These are phyloP conservation scores for Yarrowia bubula DNA, from an alignment of 805 yeast genomes.

Conservation along the genomic window DNA sequence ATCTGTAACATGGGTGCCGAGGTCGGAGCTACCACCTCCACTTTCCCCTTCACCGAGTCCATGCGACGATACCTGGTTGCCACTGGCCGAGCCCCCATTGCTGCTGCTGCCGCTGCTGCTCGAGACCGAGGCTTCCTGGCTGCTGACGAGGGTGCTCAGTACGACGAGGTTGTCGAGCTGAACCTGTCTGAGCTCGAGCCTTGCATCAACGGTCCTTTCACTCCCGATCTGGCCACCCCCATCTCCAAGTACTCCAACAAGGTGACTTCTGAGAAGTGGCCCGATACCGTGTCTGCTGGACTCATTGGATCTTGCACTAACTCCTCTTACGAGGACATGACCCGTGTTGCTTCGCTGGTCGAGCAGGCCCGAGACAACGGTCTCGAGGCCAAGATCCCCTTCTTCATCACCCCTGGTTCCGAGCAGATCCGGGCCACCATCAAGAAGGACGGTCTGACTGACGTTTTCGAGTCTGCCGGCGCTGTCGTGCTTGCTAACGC, in stretches of 20 bases:
- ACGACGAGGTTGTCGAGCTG: constrained; percentile 89
- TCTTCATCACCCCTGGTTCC: constrained; percentile 96
- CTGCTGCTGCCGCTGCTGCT: constrained; percentile 69
- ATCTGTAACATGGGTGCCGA: constrained; percentile 99
- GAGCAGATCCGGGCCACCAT: constrained; percentile 97
- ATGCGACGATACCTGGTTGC: constrained; percentile 76
- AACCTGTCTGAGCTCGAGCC: constrained; percentile 87
- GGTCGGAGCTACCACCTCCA: constrained; percentile 97
- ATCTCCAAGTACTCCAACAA: constrained; percentile 74
- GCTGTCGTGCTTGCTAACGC: constrained; percentile 95
- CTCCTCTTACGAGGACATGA: constrained; percentile 98
- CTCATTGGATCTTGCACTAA: constrained; percentile 97
- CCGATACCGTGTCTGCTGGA: constrained; percentile 81
- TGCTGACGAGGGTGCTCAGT: constrained; percentile 86
- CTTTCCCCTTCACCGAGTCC: constrained; percentile 89
- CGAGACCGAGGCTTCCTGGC: constrained; percentile 58
- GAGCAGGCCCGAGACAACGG: constrained; percentile 85
- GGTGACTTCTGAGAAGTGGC: constrained; percentile 79
- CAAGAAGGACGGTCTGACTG: constrained; percentile 88
- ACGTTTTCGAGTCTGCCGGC: constrained; percentile 79
- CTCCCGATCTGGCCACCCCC: constrained; percentile 96
- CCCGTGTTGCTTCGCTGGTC: constrained; percentile 88
- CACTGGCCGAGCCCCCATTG: constrained; percentile 80
- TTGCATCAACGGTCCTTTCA: constrained; percentile 95
- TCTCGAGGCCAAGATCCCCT: constrained; percentile 83